Base-by-base conservation (phyloP, 768 basidiomycete genomes). In the Mycena chlorophos region DNA sequence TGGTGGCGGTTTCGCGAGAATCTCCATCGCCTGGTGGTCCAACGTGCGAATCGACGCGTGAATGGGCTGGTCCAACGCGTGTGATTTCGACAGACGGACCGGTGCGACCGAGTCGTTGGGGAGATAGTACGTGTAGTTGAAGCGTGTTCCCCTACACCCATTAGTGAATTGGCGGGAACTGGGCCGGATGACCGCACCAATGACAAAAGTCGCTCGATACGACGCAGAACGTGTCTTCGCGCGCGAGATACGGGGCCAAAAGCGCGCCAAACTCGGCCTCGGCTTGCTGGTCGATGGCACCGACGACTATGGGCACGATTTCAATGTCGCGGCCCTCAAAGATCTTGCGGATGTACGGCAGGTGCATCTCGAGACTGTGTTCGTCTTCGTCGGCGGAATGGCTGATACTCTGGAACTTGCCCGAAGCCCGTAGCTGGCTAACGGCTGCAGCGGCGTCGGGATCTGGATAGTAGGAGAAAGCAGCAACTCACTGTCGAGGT, bases 151-250 rank as follows among this genome's bases (percentile, higher is more conserved):
- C 93, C 91, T 92, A 58, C 2, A 54, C 49, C 14, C 2, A 19
- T 17, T 28, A 45, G 31, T 50, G 48, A 51, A 46, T n/a, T 48
- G 48, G 49, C 34, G 27, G 31, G 5, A 4, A 38, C 17, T 19
- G 16, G 4, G 25, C 17, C 16, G 37, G 43, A 25, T 31, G 40
- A 28, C 60, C 82, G 58, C 52, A 94, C 95, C 97, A 99, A 69
- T 99, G 97, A 67, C 97, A 98, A 69, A 99, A 99, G 70, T 99
- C 97, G 55, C 90, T 92, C 4, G 95, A 98, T 49, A 97, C 81
- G 40, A 98, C 86, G 64, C 87, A 94, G 57, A 98, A 78, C 0
- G 94, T 98, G 56, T 88, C 85, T 2, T 86, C 82, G 57, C 85
- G 75, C 3, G 81, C 78, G 49, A 98, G 80, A 70, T 91, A 95